phyloP scores from a whole-genome alignment of 176 grass and related monocot species.

The Ensete ventricosum region DNA sequence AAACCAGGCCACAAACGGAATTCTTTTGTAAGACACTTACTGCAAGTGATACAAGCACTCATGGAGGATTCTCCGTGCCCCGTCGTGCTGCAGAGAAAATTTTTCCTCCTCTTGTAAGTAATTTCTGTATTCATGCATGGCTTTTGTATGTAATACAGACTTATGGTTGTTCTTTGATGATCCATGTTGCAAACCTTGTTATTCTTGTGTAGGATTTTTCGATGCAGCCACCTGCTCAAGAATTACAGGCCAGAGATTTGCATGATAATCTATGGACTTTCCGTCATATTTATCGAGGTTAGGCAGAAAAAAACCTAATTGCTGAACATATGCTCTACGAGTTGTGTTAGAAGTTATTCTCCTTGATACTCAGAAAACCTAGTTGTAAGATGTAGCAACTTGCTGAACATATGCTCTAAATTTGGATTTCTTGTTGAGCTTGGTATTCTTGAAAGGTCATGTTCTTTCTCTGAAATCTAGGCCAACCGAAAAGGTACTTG shows the following conservation, averaged over 20 bases:
- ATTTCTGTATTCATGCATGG: neutral
- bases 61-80: constrained; percentile 96
- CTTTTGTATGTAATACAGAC: neutral
- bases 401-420: neutral
- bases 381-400: neutral
- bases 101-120: constrained; percentile 78
- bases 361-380: neutral
- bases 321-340: neutral
- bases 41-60: constrained; percentile 95
- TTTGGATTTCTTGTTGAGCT: neutral
- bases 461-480: constrained; percentile 35
- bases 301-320: neutral
- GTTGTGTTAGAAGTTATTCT: neutral
- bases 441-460: constrained; percentile 16
- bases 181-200: neutral
- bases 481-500: constrained; percentile 92
- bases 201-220: constrained; percentile 61
- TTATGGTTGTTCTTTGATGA: neutral
- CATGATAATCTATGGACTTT: constrained; percentile 91
- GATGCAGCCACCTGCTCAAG: constrained; percentile 92
- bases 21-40: constrained; percentile 99
- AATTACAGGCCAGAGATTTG: constrained; percentile 91
- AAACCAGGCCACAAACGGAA: constrained; percentile 73
- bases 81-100: constrained; percentile 94
- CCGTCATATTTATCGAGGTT: constrained; percentile 97